Evolutionary conservation across 768 basidiomycete genomes (phyloP).

Genomic region (Boletus speciosus): DNA sequence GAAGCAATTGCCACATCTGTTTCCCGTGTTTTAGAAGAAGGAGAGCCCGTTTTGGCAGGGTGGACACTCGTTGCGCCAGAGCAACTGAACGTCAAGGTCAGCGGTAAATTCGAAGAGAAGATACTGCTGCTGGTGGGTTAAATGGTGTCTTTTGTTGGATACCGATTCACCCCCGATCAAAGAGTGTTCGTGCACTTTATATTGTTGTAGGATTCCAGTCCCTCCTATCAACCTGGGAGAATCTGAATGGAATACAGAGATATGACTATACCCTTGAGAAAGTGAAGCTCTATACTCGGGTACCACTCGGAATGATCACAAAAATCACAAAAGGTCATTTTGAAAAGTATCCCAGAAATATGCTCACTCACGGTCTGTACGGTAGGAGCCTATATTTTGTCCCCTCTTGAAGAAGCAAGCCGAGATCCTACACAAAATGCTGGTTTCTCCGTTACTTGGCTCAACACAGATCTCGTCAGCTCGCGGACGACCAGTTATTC

Average conservation of each 20-base stretch:
- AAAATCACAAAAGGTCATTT: slow-evolving; percentile 70
- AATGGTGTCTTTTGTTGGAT: background rate
- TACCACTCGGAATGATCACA: slow-evolving; percentile 79
- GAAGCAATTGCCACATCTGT: slow-evolving; percentile 92
- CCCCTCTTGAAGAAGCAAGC: slow-evolving; percentile 88
- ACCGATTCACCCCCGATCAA: slow-evolving; percentile 1
- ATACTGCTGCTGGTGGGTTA: slow-evolving; percentile 76
- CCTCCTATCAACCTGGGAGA: background rate
- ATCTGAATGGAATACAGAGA: slow-evolving; percentile 47
- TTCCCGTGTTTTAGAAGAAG: slow-evolving; percentile 69
- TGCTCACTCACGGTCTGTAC: background rate
- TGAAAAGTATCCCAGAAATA: background rate
- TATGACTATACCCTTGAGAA: slow-evolving; percentile 94
- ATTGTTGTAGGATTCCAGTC: slow-evolving; percentile 59
- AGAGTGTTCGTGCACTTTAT: slow-evolving; percentile 57
- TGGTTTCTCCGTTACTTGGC: slow-evolving; percentile 84
- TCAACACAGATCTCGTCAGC: slow-evolving; percentile 56
- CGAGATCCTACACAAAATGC: slow-evolving; percentile 85
- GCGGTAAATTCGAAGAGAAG: slow-evolving; percentile 92
- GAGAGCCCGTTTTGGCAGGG: slow-evolving; percentile 73
- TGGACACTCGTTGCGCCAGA: slow-evolving; percentile 93
- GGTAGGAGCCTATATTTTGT: slow-evolving; percentile 91
- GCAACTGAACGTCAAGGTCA: slow-evolving; percentile 64
- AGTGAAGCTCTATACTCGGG: slow-evolving; percentile 83
- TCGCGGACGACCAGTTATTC: slow-evolving; percentile 86